Percentiles rank a stretch among this genome's conserved stretches.
Conservation (phyloP, 768 basidiomycete genomes). For the Lactarius psammicola region DNA sequence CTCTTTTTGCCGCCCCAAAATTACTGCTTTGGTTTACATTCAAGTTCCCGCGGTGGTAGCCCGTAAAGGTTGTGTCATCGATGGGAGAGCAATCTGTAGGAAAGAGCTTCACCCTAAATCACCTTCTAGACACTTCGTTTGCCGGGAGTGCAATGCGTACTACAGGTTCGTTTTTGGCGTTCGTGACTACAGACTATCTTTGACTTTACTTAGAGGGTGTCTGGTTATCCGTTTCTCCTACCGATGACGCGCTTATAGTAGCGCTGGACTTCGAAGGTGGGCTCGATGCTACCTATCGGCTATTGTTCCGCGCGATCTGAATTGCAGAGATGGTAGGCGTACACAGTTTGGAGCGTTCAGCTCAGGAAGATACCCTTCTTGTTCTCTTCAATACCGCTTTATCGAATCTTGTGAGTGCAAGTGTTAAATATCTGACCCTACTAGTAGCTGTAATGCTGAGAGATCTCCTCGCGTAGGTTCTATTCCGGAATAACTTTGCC, state of each 20-base stretch:
- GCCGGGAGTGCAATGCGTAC: conserved; percentile 58
- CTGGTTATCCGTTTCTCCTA: conserved; percentile 66
- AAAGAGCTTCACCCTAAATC: no score
- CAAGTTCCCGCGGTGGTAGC: conserved; percentile 39
- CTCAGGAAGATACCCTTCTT: no score
- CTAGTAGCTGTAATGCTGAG: background rate
- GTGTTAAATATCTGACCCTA: background rate
- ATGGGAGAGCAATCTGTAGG: no score
- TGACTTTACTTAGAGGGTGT: conserved; percentile 45
- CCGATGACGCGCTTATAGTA: no score
- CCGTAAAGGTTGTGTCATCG: no score
- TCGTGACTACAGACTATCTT: background rate
- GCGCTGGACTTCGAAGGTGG: conserved; percentile 65
- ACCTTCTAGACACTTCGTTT: no score
- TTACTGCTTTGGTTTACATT: background rate
- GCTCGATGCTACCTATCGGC: background rate
- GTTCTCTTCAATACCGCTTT: no score
- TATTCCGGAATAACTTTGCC: no score
- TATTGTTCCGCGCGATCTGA: background rate
- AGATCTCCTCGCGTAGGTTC: background rate
- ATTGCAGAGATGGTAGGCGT: background rate
- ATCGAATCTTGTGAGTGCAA: conserved; percentile 46
- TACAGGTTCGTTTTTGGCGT: conserved; percentile 36
- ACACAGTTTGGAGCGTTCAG: no score
- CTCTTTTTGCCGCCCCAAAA: background rate